Evolutionary conservation across 2,329 filamentous ascomycete species (phyloP).

Genomic region (Diatrype stigma): DNA sequence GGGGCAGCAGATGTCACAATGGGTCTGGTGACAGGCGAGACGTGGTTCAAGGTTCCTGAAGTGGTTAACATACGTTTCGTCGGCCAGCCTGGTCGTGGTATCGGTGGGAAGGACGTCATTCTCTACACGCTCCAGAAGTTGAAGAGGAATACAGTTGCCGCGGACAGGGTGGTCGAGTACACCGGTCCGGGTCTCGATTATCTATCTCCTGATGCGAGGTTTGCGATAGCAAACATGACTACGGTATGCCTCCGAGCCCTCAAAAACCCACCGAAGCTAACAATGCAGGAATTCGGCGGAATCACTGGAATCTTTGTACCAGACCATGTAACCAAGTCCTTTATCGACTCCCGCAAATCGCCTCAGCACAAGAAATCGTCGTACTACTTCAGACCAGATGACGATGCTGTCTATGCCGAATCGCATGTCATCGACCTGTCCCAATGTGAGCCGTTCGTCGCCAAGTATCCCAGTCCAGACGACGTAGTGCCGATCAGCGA

Average conservation of each 20-base stretch:
- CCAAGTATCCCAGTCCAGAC: conserved; percentile 38
- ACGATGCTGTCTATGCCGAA: conserved; percentile 33
- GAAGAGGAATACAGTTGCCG: conserved; percentile 42
- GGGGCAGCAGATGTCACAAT: conserved; percentile 42
- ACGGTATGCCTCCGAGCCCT: conserved; percentile 15
- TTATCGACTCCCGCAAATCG: conserved; percentile 29
- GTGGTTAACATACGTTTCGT: conserved; percentile 35
- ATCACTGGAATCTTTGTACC: conserved; percentile 39
- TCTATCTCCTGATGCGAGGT: conserved; percentile 38
- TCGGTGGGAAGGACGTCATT: conserved; percentile 43
- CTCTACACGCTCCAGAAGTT: conserved; percentile 38
- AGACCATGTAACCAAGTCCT: conserved; percentile 32
- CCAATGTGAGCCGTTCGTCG: conserved; percentile 33
- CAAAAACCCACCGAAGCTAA: no score
- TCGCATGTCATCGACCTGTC: conserved; percentile 33
- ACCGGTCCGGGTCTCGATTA: conserved; percentile 34
- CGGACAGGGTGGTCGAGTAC: conserved; percentile 41
- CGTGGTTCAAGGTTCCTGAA: conserved; percentile 43
- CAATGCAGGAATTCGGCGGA: conserved; percentile 33
- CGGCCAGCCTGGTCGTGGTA: conserved; percentile 29
- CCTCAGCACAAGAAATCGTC: conserved; percentile 28
- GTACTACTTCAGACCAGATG: conserved; percentile 37
- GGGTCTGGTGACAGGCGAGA: conserved; percentile 40
- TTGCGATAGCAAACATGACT: conserved; percentile 44
- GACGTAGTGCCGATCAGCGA: conserved; percentile 37